Evolutionary conservation across 2,329 filamentous ascomycete genomes (phyloP), one percentile per base, ranked within the genome.

Genomic region (Aspergillus chevalieri): DNA sequence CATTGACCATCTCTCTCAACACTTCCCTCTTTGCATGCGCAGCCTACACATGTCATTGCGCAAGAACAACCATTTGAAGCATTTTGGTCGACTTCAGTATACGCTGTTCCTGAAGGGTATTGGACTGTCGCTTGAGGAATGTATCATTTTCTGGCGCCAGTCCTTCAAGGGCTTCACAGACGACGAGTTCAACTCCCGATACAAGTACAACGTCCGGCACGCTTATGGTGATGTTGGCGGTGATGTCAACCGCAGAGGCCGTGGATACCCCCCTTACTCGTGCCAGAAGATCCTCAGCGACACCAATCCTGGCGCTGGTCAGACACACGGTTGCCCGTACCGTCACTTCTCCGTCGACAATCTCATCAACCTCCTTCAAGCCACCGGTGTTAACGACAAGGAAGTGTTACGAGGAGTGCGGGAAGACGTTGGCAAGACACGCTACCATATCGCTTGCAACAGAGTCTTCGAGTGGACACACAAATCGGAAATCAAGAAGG

Each of bases 131-230:
- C 75, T 98, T n/a, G 90, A 96, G 63, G 92, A 98, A 69, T 89
- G 84, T 59, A 79, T 98, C 21, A 60, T 89, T 10, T 98, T 98
- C 75, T 98, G 93, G 93, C 85, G 93, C 9, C 80, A 83, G 54
- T 78, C 80, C 24, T 97, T 98, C 79, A 84, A 83, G 66, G 86
- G 89, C 57, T 83, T 94, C 56, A 91, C 88, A 0, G 93, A 97
- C 63, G 92, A 97, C 62, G 85, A 85, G 33, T 98, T 97, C 79
- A 94, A 94, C 72, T 97, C 96, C 65, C 90, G 96, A 66, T 97
- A 98, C 73, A 82, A 87, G 42, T 98, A 98, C 78, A 97, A 98
- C 67, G 82, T 97, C 50, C 87, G 91, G n/a, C 92, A 98, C 77
- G 71, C 78, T 0, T 98, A 97, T 67, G 93, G 93, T 57, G 92